phyloP scores from a whole-genome alignment of 257 asterid species.

The Jaltomata sinuosa region DNA sequence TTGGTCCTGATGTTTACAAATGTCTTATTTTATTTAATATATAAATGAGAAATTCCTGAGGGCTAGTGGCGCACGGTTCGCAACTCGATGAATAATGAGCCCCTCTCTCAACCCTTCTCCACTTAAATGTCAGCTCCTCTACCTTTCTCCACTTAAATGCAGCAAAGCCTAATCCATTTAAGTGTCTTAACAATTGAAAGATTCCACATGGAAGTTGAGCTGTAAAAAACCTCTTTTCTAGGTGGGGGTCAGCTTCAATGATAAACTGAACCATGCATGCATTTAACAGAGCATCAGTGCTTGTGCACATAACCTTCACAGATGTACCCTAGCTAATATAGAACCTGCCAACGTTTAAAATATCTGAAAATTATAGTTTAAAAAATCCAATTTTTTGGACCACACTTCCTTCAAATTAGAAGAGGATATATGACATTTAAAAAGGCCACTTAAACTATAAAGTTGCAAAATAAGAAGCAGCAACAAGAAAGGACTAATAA shows the following conservation, averaged over 20 bases:
- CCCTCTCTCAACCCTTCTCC: not conserved
- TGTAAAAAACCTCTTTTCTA: not conserved
- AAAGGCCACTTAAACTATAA: not conserved
- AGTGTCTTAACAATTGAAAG: not conserved
- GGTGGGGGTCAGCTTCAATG: not conserved
- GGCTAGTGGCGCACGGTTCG: not conserved
- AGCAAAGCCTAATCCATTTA: not conserved
- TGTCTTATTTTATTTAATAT: not conserved
- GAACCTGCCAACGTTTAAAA: not conserved
- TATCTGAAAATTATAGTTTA: not conserved
- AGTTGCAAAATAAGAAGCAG: not conserved
- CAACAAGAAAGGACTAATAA: not conserved
- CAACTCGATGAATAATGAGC: not conserved
- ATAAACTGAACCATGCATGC: not conserved
- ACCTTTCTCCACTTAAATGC: not conserved
- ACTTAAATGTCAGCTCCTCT: not conserved
- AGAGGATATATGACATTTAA: not conserved
- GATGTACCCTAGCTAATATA: not conserved
- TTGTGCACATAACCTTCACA: not conserved
- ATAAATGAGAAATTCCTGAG: not conserved
- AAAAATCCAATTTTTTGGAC: not conserved
- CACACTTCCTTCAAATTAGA: not conserved
- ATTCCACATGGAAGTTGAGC: not conserved
- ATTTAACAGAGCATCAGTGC: not conserved
- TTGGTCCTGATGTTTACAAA: not conserved